phyloP scores from a whole-genome alignment of 2,329 filamentous ascomycete genomes.

The Chalaropsis ovoidea region DNA sequence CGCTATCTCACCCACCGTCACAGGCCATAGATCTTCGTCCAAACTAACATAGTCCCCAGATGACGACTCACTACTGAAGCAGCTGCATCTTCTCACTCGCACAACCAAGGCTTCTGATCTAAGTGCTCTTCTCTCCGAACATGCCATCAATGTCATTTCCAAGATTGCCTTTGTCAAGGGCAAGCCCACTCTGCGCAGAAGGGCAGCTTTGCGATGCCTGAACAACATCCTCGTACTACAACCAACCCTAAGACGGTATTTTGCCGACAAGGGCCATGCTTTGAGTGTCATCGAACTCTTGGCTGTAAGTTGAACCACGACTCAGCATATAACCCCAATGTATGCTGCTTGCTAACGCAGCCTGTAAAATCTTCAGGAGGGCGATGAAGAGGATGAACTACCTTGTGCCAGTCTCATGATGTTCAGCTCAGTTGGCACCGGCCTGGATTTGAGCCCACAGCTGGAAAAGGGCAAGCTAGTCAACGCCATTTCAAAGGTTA shows the following conservation, averaged over 20 bases:
- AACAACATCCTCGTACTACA: constrained; percentile 27
- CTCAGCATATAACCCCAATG: background rate
- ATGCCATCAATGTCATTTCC: constrained; percentile 20
- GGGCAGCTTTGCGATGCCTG: constrained; percentile 22
- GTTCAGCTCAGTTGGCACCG: constrained; percentile 25
- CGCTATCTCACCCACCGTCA: background rate
- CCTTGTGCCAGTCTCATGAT: constrained; percentile 26
- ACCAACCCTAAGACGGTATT: constrained; percentile 24
- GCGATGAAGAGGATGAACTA: constrained; percentile 26
- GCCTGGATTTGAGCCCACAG: constrained; percentile 37
- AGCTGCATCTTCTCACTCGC: constrained; percentile 22
- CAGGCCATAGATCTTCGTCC: background rate
- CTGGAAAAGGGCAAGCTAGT: constrained; percentile 27
- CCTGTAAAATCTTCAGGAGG: constrained; percentile 14
- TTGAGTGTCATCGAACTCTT: constrained; percentile 23
- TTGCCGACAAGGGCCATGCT: constrained; percentile 25
- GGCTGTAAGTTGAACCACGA: constrained; percentile 13
- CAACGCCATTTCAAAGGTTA: constrained; percentile 26
- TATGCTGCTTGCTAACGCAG: background rate
- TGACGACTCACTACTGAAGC: constrained; percentile 22
- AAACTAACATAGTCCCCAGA: constrained; percentile 14
- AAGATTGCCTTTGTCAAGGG: constrained; percentile 23
- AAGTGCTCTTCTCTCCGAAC: constrained; percentile 17
- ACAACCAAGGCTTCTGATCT: constrained; percentile 20
- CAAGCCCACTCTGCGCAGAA: constrained; percentile 19